A percentile compares a stretch with the other conserved stretches of the same genome.
Conservation (phyloP, 768 basidiomycete species). For the Myochromella boudieri region DNA sequence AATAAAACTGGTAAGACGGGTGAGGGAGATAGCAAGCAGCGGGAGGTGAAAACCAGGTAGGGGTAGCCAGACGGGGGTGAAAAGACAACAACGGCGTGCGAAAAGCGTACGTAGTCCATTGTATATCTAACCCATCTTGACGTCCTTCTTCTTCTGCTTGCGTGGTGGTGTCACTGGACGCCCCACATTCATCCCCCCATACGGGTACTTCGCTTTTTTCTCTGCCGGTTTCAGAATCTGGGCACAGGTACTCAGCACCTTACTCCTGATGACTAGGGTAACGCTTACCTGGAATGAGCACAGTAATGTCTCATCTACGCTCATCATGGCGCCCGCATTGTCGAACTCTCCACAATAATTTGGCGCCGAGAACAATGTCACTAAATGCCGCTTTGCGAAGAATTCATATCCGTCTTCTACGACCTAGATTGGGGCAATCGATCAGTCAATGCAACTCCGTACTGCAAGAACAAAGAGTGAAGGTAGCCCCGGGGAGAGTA, state of each 20-base stretch:
- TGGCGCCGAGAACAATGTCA: conserved; percentile 96
- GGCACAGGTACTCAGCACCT: too few species aligned
- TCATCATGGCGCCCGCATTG: conserved; percentile 99
- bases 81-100: conserved; percentile 16
- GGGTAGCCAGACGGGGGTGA: neutral
- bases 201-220: conserved; percentile 95
- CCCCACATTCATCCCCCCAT: conserved; percentile 83
- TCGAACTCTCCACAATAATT: conserved; percentile 97
- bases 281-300: conserved; percentile 92
- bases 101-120: conserved; percentile 18
- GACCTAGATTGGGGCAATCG: conserved; percentile 50
- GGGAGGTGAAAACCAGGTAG: conserved; percentile 7
- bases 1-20: neutral
- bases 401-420: conserved; percentile 99
- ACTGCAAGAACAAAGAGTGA: neutral
- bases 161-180: conserved; percentile 93
- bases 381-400: conserved; percentile 95
- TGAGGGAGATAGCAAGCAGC: conserved; percentile 12
- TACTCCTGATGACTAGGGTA: too few species aligned
- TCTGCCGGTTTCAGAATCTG: conserved; percentile 99
- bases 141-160: conserved; percentile 97
- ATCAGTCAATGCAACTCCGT: neutral
- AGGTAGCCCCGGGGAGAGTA: neutral
- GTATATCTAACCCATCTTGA: conserved; percentile 50
- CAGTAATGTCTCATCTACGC: conserved; percentile 93